Evolutionary conservation across 2,329 filamentous ascomycete genomes (phyloP).

Genomic region (Fusarium sp.): DNA sequence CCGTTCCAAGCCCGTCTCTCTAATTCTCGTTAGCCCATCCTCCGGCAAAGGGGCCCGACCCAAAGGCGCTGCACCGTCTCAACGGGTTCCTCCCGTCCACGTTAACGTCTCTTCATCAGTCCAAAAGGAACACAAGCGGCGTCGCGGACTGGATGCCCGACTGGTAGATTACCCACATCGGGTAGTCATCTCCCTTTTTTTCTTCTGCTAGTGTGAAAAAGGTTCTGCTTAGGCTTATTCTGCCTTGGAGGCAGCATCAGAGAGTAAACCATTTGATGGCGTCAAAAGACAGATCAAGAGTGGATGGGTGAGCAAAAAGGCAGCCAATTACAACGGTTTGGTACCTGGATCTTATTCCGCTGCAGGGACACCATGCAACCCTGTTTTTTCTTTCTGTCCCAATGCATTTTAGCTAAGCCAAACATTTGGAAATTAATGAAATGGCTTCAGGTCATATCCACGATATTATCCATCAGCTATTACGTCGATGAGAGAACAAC

Average conservation of each 20-base stretch:
- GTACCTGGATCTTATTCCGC: conserved; percentile 32
- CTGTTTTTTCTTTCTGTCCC: conserved; percentile 11
- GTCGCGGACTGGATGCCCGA: conserved; percentile 20
- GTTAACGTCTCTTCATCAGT: conserved; percentile 23
- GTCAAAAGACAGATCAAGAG: conserved; percentile 24
- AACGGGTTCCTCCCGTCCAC: conserved; percentile 26
- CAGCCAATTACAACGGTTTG: conserved; percentile 19
- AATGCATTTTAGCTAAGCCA: conserved; percentile 7
- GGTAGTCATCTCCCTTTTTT: conserved; percentile 33
- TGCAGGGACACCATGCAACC: conserved; percentile 33
- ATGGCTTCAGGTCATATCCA: neutral
- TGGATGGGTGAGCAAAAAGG: neutral
- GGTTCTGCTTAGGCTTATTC: conserved; percentile 23
- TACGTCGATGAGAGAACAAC: conserved; percentile 9
- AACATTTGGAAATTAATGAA: conserved; percentile 24
- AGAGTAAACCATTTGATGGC: conserved; percentile 23
- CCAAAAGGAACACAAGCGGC: conserved; percentile 24
- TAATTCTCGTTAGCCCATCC: conserved; percentile 19
- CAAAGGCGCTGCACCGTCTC: conserved; percentile 31
- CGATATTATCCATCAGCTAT: conserved; percentile 12
- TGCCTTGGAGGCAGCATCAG: conserved; percentile 10
- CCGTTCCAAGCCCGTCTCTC: conserved; percentile 12
- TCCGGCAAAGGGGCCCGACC: conserved; percentile 26
- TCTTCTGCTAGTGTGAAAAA: conserved; percentile 16
- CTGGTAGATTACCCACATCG: conserved; percentile 23